Percentiles rank a stretch among this genome's conserved stretches.
Evolutionary conservation across 1,284 basidiomycete genomes (phyloP).

Genomic region (Porodaedalea pini): DNA sequence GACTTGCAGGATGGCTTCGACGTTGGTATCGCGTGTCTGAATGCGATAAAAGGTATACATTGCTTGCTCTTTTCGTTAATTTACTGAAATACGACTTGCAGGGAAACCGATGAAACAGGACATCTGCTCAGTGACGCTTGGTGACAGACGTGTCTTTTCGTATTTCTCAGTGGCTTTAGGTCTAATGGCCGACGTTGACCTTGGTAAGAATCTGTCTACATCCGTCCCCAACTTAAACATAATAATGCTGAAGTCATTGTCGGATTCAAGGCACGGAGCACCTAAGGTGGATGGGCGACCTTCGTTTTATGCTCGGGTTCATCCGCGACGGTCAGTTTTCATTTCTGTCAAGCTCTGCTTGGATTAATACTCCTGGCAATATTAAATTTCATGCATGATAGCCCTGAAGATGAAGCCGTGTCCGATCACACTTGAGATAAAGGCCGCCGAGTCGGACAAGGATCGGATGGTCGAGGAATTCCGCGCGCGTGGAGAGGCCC

Average conservation of each 20-base stretch:
- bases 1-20: conserved; percentile 64
- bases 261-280: conserved; percentile 68
- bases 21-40: conserved; percentile 71
- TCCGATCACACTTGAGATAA: conserved; percentile 69
- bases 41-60: conserved; percentile 78
- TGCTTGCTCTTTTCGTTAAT: conserved; percentile 8
- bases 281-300: conserved; percentile 91
- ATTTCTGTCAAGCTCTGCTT: too few relatives aligned
- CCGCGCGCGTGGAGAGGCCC: conserved; percentile 2
- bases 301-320: conserved; percentile 83
- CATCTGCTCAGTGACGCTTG: conserved; percentile 76
- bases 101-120: conserved; percentile 75
- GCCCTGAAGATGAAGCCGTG: conserved; percentile 67
- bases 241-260: conserved; percentile 7
- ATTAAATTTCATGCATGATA: too few relatives aligned
- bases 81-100: conserved; percentile 26
- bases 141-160: conserved; percentile 66
- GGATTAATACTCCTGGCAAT: too few relatives aligned
- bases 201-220: conserved; percentile 35
- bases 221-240: not conserved
- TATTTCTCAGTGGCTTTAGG: conserved; percentile 90
- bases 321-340: conserved; percentile 59
- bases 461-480: conserved; percentile 51
- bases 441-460: conserved; percentile 71
- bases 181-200: conserved; percentile 88